Evolutionary conservation across 192 early-diverging fungal species (phyloP).

Genomic region (Coemansia asiatica): DNA sequence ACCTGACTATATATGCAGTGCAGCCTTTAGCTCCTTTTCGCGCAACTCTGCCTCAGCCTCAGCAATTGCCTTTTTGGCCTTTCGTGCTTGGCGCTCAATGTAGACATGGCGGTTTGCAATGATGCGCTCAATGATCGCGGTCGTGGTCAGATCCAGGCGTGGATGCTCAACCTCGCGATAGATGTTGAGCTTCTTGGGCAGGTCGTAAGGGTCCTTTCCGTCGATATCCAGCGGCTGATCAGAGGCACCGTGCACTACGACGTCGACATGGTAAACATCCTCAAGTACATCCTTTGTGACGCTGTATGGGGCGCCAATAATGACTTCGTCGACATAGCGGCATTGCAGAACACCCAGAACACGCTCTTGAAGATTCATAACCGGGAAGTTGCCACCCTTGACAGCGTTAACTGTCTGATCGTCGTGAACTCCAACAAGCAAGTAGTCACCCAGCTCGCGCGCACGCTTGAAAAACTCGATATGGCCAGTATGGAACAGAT

Average conservation of each 20-base stretch:
- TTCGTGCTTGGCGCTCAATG: slow-evolving; percentile 74
- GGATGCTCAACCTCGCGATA: slow-evolving; percentile 80
- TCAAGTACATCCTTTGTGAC: slow-evolving; percentile 82
- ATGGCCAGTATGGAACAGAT: slow-evolving; percentile 95
- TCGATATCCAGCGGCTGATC: slow-evolving; percentile 66
- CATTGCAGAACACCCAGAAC: slow-evolving; percentile 90
- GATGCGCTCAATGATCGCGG: slow-evolving; percentile 85
- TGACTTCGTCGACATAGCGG: slow-evolving; percentile 91
- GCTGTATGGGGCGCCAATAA: slow-evolving; percentile 89
- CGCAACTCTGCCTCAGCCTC: slow-evolving; percentile 65
- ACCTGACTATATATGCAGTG: slow-evolving; percentile 5
- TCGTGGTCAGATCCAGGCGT: slow-evolving; percentile 74
- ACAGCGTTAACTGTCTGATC: slow-evolving; percentile 87
- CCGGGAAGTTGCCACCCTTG: slow-evolving; percentile 84
- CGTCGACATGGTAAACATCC: slow-evolving; percentile 80
- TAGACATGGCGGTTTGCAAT: slow-evolving; percentile 82
- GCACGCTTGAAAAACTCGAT: slow-evolving; percentile 90
- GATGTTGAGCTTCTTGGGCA: slow-evolving; percentile 78
- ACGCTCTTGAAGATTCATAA: slow-evolving; percentile 96
- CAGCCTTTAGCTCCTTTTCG: slow-evolving; percentile 58
- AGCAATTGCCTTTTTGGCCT: slow-evolving; percentile 66
- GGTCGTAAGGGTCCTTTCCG: slow-evolving; percentile 79
- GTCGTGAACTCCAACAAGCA: slow-evolving; percentile 92
- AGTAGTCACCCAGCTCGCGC: slow-evolving; percentile 80
- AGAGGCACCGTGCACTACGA: slow-evolving; percentile 78